Evolutionary conservation across 768 basidiomycete genomes (phyloP).

Genomic region (Neoboletus magnificus): DNA sequence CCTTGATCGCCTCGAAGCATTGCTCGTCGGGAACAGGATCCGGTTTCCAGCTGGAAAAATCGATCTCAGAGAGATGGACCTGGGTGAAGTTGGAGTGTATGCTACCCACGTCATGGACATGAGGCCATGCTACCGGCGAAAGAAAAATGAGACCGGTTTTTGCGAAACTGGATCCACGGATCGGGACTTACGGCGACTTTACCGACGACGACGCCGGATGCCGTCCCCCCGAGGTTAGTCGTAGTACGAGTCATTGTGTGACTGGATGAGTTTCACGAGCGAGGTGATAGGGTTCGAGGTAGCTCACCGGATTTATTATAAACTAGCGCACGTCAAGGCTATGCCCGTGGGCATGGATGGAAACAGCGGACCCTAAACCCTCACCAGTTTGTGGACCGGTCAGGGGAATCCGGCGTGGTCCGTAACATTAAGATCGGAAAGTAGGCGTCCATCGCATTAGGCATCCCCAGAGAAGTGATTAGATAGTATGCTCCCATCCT

Average conservation of each 20-base stretch:
- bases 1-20: constrained; percentile 60
- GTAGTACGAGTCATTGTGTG: constrained; percentile 30
- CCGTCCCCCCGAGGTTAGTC: constrained; percentile 37
- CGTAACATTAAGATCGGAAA: too few species aligned
- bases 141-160: not conserved
- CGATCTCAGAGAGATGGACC: not conserved
- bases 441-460: not conserved
- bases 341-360: not conserved
- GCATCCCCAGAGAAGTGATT: not conserved
- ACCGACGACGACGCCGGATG: constrained; percentile 35
- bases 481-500: not conserved
- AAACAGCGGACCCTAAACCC: not conserved
- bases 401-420: not conserved
- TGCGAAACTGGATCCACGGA: not conserved
- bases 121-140: constrained; percentile 42
- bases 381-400: not conserved
- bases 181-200: constrained; percentile 35
- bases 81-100: not conserved
- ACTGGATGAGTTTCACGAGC: not conserved
- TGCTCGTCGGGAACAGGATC: constrained; percentile 51
- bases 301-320: not conserved
- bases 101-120: constrained; percentile 53
- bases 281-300: not conserved
- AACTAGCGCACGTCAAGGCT: not conserved
- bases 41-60: constrained; percentile 38